Evolutionary conservation across 2,329 filamentous ascomycete species (phyloP).

Genomic region (Ceratocystis diversiconidia): DNA sequence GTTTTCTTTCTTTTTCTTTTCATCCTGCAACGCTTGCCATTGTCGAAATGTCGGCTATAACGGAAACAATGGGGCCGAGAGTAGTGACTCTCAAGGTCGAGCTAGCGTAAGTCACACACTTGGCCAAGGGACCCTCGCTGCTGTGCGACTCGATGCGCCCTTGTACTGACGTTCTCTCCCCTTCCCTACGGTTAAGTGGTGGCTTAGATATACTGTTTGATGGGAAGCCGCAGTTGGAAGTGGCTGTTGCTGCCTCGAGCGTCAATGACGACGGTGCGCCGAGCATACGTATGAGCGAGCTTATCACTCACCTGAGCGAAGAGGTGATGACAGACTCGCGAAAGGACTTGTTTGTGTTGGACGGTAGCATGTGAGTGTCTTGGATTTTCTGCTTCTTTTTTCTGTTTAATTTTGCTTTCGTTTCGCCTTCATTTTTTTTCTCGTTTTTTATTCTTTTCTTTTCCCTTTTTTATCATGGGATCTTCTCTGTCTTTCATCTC

Average conservation of each 20-base stretch:
- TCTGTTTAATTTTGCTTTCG: too few relatives aligned
- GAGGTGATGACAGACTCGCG: slow-evolving; percentile 73
- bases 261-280: slow-evolving; percentile 35
- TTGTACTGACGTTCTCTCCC: background rate
- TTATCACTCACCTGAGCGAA: slow-evolving; percentile 67
- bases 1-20: background rate
- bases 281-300: slow-evolving; percentile 48
- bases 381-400: background rate
- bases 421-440: too few relatives aligned
- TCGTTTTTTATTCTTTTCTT: too few relatives aligned
- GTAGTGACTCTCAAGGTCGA: slow-evolving; percentile 53
- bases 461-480: too few relatives aligned
- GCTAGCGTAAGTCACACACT: slow-evolving; percentile 38
- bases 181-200: slow-evolving; percentile 40
- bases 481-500: too few relatives aligned
- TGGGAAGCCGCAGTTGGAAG: slow-evolving; percentile 57
- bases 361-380: slow-evolving; percentile 65
- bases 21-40: background rate
- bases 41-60: background rate
- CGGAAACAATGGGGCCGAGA: slow-evolving; percentile 18
- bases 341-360: slow-evolving; percentile 78
- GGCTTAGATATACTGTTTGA: slow-evolving; percentile 91
- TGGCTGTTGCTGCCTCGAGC: slow-evolving; percentile 52
- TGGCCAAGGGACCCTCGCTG: background rate
- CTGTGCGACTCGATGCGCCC: background rate